These are phyloP conservation scores for Cytidiella melzeri DNA, from an alignment of 768 basidiomycete species.

Conservation along the genomic window DNA sequence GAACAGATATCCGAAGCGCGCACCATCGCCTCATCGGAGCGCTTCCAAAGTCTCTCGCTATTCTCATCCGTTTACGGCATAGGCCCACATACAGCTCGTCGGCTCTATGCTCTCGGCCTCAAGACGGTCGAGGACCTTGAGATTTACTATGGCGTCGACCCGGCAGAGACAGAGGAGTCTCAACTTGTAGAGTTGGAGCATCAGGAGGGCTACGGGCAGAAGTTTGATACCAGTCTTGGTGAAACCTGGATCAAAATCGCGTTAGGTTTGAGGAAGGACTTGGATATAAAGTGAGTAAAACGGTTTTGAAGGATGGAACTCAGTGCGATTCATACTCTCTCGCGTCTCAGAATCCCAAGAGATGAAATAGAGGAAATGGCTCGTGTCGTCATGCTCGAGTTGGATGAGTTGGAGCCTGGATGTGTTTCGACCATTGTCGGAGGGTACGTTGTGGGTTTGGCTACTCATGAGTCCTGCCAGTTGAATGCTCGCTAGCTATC, in stretches of 20 bases:
- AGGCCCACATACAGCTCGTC: constrained; percentile 62
- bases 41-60: constrained; percentile 48
- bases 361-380: constrained; percentile 76
- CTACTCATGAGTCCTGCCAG: neutral
- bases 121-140: constrained; percentile 67
- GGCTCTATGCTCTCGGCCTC: constrained; percentile 58
- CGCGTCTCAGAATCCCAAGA: constrained; percentile 55
- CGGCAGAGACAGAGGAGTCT: constrained; percentile 22
- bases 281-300: constrained; percentile 38
- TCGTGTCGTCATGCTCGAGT: constrained; percentile 57
- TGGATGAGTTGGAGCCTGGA: constrained; percentile 56
- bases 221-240: constrained; percentile 21
- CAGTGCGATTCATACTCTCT: neutral
- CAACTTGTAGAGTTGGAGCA: constrained; percentile 25
- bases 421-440: constrained; percentile 75
- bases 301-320: too few relatives aligned
- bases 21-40: constrained; percentile 39
- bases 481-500: constrained; percentile 57
- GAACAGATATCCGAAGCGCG: constrained; percentile 58
- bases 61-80: constrained; percentile 70
- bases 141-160: constrained; percentile 49
- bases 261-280: constrained; percentile 51
- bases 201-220: constrained; percentile 7
- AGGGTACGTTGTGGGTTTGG: constrained; percentile 44
- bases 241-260: constrained; percentile 49